Evolutionary conservation across 2,329 filamentous ascomycete species (phyloP), one percentile per base, ranked within the genome.

Genomic region (Pleomassaria siparia): DNA sequence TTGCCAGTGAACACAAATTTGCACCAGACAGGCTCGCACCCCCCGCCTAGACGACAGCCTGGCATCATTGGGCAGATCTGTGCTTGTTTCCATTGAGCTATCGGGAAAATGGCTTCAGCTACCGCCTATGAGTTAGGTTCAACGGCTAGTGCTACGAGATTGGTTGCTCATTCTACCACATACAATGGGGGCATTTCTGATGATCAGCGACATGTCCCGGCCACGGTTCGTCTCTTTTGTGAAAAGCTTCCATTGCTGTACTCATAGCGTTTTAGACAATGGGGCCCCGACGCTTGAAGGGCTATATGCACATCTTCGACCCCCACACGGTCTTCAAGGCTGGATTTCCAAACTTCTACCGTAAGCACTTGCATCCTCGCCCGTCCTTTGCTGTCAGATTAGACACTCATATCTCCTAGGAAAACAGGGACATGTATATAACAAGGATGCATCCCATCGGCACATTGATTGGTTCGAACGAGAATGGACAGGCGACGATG

Each of bases 391-490:
- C 24, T 18, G 4, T 22, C 35, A 18, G 15, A 40, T 15, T 7
- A 28, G 12, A 6, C 20, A 8, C 13, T 43, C 12, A 43, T 20
- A 43, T 12, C 16, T 10, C 21, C 26, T 18, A 54, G 51, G 54
- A 7, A 55, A 56, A 41, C 61, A 60, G 12, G 53, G 53, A 7
- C 46, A 59, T 8, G 60, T 55, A 2, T 65, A 65, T 28, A 54
- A 63, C 29, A 63, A 63, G 41, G 46, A 60, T 6, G 48, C 46
- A 6, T 48, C 51, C 4, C 37, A 63, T 43, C 56, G 60, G 11
- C 60, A 65, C 43, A 40, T 53, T 13, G 62, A 65, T 42, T 43
- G 51, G 18, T 60, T 65, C 21, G 57, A 62, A 12, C 55, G 62
- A 25, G 49, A 59, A 40, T 62, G 61, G 59, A 43, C 50, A 2